Base-by-base conservation (phyloP, 306 rosid genomes). In the Astragalus membranaceus region DNA sequence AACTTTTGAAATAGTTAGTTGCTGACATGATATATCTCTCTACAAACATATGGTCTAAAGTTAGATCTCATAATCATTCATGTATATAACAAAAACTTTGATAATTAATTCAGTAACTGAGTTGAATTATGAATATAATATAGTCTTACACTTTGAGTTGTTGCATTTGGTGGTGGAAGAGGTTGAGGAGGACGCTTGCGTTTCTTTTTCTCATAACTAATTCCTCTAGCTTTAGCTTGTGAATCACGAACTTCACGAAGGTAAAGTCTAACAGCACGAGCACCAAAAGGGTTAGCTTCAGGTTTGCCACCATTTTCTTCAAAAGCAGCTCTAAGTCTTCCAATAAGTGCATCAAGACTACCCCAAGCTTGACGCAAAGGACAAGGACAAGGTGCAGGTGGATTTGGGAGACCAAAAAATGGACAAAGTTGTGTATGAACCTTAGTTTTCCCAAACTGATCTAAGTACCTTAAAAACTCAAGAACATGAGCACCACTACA, bases 311-410 rank as follows among this genome's bases (percentile, higher is more conserved):
- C 96, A 36, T 91, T 84, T 71, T 91, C 97, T 57, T 91, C 97
- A n/a, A 83, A 91, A 8, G 97, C 94, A 0, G 96, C 96, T n/a
- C 96, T 77, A 32, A 89, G 91, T 13, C 96, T 86, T 0, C 96
- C 96, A 1, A 91, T 75, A 47, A 91, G 92, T 3, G 97, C 90
- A 6, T 91, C 97, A 3, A 91, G 92, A 80, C 95, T 88, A 0
- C 97, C 97, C 97, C 97, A 91, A 0, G 97, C 97, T 60, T 91
- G 97, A 6, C 97, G 86, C 1, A 91, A 80, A 2, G 97, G 95
- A 42, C 97, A 91, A 3, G 89, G 85, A 76, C 97, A 91, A 0
- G 97, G 90, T 1, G 90, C 90, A 0, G 97, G 95, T 0, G 97
- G 97, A 78, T 82, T 86, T 0, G 95, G 97, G 47, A 86, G 90